A percentile compares a stretch with the other conserved stretches of the same genome.
These are phyloP conservation scores for Eucalyptus regnans DNA, from an alignment of 345 rosid species.

Conservation along the genomic window DNA sequence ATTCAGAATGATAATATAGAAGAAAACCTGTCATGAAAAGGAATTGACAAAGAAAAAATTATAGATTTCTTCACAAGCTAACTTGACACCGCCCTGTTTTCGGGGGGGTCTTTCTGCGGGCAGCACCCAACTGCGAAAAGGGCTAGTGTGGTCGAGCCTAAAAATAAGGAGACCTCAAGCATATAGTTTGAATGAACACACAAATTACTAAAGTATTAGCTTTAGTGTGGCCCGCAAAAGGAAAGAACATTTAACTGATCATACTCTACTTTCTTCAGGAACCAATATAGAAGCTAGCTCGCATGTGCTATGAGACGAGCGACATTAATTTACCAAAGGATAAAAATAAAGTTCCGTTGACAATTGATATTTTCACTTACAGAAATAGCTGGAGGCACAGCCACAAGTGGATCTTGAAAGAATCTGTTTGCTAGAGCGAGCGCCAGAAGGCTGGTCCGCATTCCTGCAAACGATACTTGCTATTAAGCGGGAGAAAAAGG, in stretches of 20 bases:
- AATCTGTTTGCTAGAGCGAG: conserved; percentile 84
- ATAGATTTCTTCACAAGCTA: not conserved
- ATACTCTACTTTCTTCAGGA: not conserved
- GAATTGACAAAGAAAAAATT: not conserved
- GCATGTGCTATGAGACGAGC: not conserved
- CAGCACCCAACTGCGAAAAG: not conserved
- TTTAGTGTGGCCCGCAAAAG: not conserved
- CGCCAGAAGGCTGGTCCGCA: conserved; percentile 97
- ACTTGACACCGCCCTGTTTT: not conserved
- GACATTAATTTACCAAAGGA: not conserved
- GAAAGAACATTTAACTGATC: not conserved
- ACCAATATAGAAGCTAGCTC: not conserved
- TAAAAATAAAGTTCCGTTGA: not conserved
- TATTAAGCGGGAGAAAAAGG: not conserved
- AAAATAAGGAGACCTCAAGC: not conserved
- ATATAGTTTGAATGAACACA: not conserved
- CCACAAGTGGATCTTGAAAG: conserved; percentile 87
- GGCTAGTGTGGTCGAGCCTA: not conserved
- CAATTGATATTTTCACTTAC: conserved; percentile 22
- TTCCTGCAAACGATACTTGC: conserved; percentile 29
- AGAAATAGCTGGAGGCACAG: conserved; percentile 83
- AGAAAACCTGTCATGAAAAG: too few species aligned
- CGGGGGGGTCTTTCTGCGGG: not conserved
- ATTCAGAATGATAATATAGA: not conserved
- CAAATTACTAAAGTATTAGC: not conserved